Evolutionary conservation across 2,329 filamentous ascomycete species (phyloP).

Genomic region (Pleurostoma richardsiae): DNA sequence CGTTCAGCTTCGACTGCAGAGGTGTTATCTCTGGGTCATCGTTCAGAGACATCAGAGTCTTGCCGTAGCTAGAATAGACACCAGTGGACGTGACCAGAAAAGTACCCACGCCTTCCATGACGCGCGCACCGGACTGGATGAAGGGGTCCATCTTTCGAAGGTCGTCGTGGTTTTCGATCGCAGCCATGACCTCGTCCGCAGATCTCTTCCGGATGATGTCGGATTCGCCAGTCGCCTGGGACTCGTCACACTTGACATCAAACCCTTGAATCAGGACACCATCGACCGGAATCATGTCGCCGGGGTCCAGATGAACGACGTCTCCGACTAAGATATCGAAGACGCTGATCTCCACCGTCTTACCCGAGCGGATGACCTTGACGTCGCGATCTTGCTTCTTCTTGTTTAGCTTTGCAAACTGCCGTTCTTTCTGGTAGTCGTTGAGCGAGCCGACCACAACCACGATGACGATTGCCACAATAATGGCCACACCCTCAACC

Average conservation of each 20-base stretch:
- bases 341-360: constrained; percentile 63
- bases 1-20: constrained; percentile 70
- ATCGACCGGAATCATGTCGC: constrained; percentile 70
- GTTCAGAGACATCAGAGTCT: constrained; percentile 68
- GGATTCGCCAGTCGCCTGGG: constrained; percentile 74
- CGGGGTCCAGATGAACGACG: constrained; percentile 67
- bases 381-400: constrained; percentile 74
- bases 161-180: constrained; percentile 61
- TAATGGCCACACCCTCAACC: constrained; percentile 79
- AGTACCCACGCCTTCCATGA: constrained; percentile 72
- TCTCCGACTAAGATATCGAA: constrained; percentile 67
- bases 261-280: constrained; percentile 69
- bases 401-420: constrained; percentile 73
- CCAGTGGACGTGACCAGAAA: constrained; percentile 72
- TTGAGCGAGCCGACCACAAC: constrained; percentile 73
- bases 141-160: constrained; percentile 75
- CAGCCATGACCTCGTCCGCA: constrained; percentile 63
- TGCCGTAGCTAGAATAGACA: constrained; percentile 68
- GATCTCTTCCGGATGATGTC: constrained; percentile 66
- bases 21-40: constrained; percentile 72
- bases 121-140: constrained; percentile 77
- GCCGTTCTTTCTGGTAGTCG: constrained; percentile 75
- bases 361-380: constrained; percentile 68
- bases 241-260: constrained; percentile 73
- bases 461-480: constrained; percentile 73